Base-by-base conservation (phyloP, 2,329 filamentous ascomycete genomes). In the Talaromyces atroroseus region DNA sequence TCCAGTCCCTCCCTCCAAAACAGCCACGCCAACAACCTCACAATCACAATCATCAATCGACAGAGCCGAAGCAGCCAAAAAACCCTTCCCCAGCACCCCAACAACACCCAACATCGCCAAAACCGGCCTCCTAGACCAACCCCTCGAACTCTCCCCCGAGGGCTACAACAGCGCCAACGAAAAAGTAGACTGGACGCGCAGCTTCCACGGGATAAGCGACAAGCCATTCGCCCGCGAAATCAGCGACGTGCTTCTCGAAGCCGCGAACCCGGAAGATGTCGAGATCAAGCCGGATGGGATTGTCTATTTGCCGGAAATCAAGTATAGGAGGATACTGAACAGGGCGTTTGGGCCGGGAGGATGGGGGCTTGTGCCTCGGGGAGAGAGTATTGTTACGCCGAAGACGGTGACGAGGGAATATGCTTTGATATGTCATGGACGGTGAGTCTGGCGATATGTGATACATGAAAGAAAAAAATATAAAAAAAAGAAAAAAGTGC, bases 251-350 rank as follows among this genome's bases (percentile, higher is more conserved):
- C 80, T 96, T 48, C 81, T 88, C 60, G 78, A 82, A 56, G 84
- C 86, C 1, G 71, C 95, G 12, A 76, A 84, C 54, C 75, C 82
- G 0, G 81, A 86, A 49, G 92, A 97, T 73, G 86, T 99, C 55
- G 94, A 99, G 78, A 88, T 99, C 69, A 99, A 99, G 78, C 92
- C 94, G 32, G 94, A 99, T 76, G 94, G 94, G 34, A 92, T 99
- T 64, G 79, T 97, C 58, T 99, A 97, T 71, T 79, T 99, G 58
- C 94, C 94, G 12, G 94, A 99, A 80, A 97, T 99, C 79, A 96
- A 97, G 77, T 99, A 99, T 76, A 80, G 94, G 46, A 80, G 92
- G 61, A 92, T 95, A 61, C 74, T 99, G 65, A 96, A 97, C 54
- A 78, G 80, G 66, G 90, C 91, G 0, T 99, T 99, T 75, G 92